A percentile compares a stretch with the other conserved stretches of the same genome.
Evolutionary conservation across 352 stramenopile species (phyloP).

Genomic region (Globisporangium iwayamae): DNA sequence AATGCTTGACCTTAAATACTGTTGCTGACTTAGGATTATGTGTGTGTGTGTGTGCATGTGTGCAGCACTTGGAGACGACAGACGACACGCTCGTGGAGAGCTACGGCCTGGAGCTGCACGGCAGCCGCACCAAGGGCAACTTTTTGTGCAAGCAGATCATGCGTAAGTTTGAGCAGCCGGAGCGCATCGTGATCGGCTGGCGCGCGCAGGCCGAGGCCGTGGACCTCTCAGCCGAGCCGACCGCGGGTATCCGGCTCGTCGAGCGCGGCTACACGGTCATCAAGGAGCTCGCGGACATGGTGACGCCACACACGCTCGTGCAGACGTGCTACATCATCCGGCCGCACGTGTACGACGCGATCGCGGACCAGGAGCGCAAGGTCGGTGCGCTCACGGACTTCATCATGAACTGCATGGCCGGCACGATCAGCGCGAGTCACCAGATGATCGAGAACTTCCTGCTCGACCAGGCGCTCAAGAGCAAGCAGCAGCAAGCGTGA

Average conservation of each 20-base stretch:
- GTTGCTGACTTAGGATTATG: no score
- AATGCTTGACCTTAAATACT: no score
- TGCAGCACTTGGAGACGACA: conserved; percentile 37
- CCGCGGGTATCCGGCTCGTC: conserved; percentile 49
- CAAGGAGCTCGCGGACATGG: conserved; percentile 30
- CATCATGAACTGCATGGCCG: conserved; percentile 53
- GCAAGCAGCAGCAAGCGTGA: not conserved
- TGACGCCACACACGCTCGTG: conserved; percentile 46
- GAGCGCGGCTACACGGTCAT: conserved; percentile 66
- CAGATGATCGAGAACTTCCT: conserved; percentile 76
- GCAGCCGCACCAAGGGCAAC: conserved; percentile 40
- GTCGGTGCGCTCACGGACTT: conserved; percentile 63
- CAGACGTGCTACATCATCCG: conserved; percentile 69
- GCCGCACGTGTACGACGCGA: conserved; percentile 58
- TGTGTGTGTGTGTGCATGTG: conserved; percentile 8
- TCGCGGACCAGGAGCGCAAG: conserved; percentile 59
- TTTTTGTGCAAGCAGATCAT: conserved; percentile 56
- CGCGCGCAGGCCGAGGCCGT: conserved; percentile 47
- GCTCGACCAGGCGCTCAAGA: conserved; percentile 32
- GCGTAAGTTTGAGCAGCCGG: conserved; percentile 42
- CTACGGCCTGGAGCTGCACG: conserved; percentile 46
- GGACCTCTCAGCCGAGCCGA: conserved; percentile 44
- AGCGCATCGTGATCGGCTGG: conserved; percentile 62
- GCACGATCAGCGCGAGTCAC: conserved; percentile 61
- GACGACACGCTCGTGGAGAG: conserved; percentile 54